Evolutionary conservation across 495 filamentous ascomycete genomes (phyloP), one percentile per base, ranked within the genome.

Genomic region (Neurospora sp.): DNA sequence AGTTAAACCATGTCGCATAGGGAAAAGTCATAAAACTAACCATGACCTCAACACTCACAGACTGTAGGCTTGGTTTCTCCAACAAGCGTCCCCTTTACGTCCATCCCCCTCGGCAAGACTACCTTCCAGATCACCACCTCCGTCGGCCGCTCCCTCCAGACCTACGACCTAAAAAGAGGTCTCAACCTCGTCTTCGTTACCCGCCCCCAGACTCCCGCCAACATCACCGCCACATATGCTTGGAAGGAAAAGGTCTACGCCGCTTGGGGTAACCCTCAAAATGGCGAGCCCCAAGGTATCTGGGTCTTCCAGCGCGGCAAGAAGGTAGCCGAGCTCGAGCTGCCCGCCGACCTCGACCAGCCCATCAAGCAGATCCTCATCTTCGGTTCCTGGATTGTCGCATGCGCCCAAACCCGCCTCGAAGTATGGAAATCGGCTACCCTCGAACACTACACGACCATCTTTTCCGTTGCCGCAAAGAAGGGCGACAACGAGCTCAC

Each of bases 51-150:
- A 10, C 10, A 59, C 65, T 73, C 44, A 72, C 76, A 97, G 93
- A 97, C 96, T 41, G 83, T 99, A 75, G 96, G 96, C 61, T 86
- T 98, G 9, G 93, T 98, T 16, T 97, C 96, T 16, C 92, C 96
- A 3, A 97, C 94, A 14, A 74, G 86, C 41, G 92, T 97, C 3
- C 95, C 96, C 7, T 98, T 98, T 77, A 92, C 94, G 8, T 89
- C 90, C 27, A 87, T 95, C 31, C 93, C 96, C 4, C 84, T 97
- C 17, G 96, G 96, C 71, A 97, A 96, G 80, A 92, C 93, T 7
- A 97, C 94, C 20, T 98, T 96, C 80, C 96, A 99, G 78, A 92
- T 99, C 80, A 98, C 96, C 16, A 98, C 96, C 45, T 97, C 93
- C 0, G 92, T 95, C 69, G 94, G 94, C 74, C 89, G 90, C 74